Evolutionary conservation across 805 yeast genomes (phyloP).

Genomic region (Lipomyces mesembrius): DNA sequence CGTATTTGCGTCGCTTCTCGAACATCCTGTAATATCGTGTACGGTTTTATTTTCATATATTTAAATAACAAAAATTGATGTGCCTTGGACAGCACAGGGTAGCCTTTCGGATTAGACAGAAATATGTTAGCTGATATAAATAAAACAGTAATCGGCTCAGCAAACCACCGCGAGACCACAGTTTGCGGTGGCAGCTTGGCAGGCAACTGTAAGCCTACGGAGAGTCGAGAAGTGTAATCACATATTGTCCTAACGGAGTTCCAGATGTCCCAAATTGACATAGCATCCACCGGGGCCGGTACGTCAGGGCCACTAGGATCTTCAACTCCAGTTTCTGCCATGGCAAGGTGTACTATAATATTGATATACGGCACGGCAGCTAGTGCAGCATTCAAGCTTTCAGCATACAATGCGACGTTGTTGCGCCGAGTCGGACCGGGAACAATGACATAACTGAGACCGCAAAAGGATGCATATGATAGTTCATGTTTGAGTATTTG

Average conservation of each 20-base stretch:
- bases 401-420: constrained; percentile 58
- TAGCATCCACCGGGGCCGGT: constrained; percentile 46
- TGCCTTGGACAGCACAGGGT: constrained; percentile 66
- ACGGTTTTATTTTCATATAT: constrained; percentile 52
- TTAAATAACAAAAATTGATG: constrained; percentile 57
- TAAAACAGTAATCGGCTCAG: constrained; percentile 67
- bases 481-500: constrained; percentile 65
- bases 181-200: constrained; percentile 57
- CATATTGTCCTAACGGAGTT: constrained; percentile 63
- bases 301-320: constrained; percentile 1
- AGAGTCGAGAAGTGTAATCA: constrained; percentile 58
- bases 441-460: constrained; percentile 58
- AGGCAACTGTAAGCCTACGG: constrained; percentile 79
- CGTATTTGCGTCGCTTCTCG: constrained; percentile 46
- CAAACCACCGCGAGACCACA: constrained; percentile 64
- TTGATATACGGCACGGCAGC: constrained; percentile 36
- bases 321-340: constrained; percentile 41
- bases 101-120: constrained; percentile 61
- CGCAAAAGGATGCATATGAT: constrained; percentile 62
- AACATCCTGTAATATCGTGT: constrained; percentile 59
- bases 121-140: constrained; percentile 62
- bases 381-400: constrained; percentile 48
- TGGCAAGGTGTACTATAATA: constrained; percentile 38
- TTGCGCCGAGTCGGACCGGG: constrained; percentile 68
- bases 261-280: constrained; percentile 79